Conservation (phyloP, 352 stramenopile species). For the Phytophthora meadii region DNA sequence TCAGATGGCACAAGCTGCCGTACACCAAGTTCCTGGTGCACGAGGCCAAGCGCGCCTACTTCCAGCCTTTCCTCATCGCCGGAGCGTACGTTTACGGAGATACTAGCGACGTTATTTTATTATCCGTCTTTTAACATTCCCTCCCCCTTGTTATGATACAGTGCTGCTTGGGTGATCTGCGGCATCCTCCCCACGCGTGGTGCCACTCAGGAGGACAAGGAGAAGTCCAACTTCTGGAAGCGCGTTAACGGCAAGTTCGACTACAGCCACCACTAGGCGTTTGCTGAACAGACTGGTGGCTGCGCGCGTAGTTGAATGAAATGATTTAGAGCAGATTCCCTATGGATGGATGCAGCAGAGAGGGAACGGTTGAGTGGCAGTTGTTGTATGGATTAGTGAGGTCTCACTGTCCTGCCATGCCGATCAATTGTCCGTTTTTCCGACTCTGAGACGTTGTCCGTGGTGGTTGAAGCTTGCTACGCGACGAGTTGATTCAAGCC, state of each 20-base stretch:
- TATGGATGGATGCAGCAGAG: not conserved
- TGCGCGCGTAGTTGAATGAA: constrained; percentile 10
- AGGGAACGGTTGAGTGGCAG: not conserved
- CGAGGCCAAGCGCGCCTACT: constrained; percentile 81
- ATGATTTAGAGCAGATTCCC: not conserved
- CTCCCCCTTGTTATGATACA: constrained; percentile 15
- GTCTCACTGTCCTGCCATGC: constrained; percentile 8
- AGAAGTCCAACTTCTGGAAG: constrained; percentile 90
- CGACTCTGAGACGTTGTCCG: not conserved
- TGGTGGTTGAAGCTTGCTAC: constrained; percentile 6
- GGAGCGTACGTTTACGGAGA: constrained; percentile 54
- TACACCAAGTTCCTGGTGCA: constrained; percentile 81
- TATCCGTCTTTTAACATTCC: constrained; percentile 3
- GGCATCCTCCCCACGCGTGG: constrained; percentile 81
- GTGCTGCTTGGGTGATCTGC: constrained; percentile 82
- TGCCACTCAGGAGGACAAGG: constrained; percentile 83
- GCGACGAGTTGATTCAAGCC: constrained; percentile 21
- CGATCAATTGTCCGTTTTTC: not conserved
- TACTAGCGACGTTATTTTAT: not conserved
- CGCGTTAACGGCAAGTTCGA: constrained; percentile 86
- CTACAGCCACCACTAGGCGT: constrained; percentile 76
- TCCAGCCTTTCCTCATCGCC: constrained; percentile 85
- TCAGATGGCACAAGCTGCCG: constrained; percentile 86
- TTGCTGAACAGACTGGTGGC: not conserved
- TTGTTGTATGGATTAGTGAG: constrained; percentile 1